Conservation (phyloP, 805 yeast species). For the Ogataea pini region DNA sequence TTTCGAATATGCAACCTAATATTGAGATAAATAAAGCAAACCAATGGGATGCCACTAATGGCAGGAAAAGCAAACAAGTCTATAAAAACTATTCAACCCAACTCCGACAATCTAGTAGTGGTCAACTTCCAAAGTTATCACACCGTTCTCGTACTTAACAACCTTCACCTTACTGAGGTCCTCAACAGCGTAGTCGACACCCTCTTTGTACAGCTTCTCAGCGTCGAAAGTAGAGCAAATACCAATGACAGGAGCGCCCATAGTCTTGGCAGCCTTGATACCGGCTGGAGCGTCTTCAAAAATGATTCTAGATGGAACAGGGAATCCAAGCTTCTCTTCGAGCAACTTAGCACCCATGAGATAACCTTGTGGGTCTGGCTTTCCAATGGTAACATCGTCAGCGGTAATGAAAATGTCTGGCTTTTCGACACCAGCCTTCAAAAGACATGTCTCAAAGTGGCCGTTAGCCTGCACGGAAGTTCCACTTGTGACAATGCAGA, state of each 20-base stretch:
- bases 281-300: slow-evolving; percentile 94
- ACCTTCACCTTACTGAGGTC: slow-evolving; percentile 66
- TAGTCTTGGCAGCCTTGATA: slow-evolving; percentile 76
- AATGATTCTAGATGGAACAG: slow-evolving; percentile 50
- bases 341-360: slow-evolving; percentile 51
- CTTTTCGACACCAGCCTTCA: slow-evolving; percentile 42
- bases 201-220: slow-evolving; percentile 66
- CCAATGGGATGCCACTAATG: neutral
- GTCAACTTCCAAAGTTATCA: slow-evolving; percentile 41
- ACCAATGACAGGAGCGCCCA: slow-evolving; percentile 82
- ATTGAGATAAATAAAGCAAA: neutral
- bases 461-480: slow-evolving; percentile 73
- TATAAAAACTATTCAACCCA: slow-evolving; percentile 1
- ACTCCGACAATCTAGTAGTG: slow-evolving; percentile 10
- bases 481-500: slow-evolving; percentile 91
- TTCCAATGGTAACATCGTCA: slow-evolving; percentile 74
- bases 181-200: slow-evolving; percentile 80
- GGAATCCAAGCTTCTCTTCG: slow-evolving; percentile 38
- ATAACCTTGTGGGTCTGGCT: slow-evolving; percentile 88
- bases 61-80: neutral
- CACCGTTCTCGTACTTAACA: slow-evolving; percentile 50
- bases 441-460: slow-evolving; percentile 70
- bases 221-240: slow-evolving; percentile 78
- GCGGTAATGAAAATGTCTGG: slow-evolving; percentile 84
- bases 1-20: neutral